A percentile compares a stretch with the other conserved stretches of the same genome.
phyloP scores from a whole-genome alignment of 2,329 filamentous ascomycete genomes.

The Cladophialophora immunda region DNA sequence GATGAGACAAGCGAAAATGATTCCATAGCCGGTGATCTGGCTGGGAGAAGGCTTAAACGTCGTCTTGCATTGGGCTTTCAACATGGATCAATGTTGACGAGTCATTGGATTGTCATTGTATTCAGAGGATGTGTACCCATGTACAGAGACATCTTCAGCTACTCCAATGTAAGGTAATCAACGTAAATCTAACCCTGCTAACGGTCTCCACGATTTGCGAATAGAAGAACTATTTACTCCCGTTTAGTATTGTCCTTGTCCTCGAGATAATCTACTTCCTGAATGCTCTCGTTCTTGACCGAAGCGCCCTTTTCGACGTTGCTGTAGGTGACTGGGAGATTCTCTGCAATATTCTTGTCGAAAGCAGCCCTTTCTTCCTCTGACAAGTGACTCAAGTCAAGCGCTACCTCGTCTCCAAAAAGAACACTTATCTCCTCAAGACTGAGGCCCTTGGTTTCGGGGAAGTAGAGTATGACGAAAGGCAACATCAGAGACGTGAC shows the following conservation, averaged over 20 bases:
- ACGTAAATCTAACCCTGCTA: too few relatives aligned
- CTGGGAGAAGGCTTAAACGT: not conserved
- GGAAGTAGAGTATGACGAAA: conserved; percentile 45
- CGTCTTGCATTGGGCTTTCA: not conserved
- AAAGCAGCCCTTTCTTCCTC: not conserved
- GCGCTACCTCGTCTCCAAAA: conserved; percentile 39
- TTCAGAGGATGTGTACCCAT: not conserved
- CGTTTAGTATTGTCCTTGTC: not conserved
- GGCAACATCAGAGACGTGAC: conserved; percentile 35
- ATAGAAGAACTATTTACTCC: not conserved
- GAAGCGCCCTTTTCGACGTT: not conserved
- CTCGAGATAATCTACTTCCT: not conserved
- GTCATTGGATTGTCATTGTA: not conserved
- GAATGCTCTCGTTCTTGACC: not conserved
- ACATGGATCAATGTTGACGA: not conserved
- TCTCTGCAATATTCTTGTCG: not conserved
- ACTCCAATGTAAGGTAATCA: too few relatives aligned
- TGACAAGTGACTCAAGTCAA: conserved; percentile 11
- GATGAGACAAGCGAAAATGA: conserved; percentile 27
- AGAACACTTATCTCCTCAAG: conserved; percentile 49
- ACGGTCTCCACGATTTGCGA: not conserved
- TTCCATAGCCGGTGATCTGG: conserved; percentile 2
- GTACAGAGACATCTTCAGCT: not conserved
- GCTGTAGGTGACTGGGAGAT: not conserved
- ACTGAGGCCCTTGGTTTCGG: conserved; percentile 46